These are phyloP conservation scores for Claviceps paspali DNA, from an alignment of 2,329 filamentous ascomycete genomes.

Conservation along the genomic window DNA sequence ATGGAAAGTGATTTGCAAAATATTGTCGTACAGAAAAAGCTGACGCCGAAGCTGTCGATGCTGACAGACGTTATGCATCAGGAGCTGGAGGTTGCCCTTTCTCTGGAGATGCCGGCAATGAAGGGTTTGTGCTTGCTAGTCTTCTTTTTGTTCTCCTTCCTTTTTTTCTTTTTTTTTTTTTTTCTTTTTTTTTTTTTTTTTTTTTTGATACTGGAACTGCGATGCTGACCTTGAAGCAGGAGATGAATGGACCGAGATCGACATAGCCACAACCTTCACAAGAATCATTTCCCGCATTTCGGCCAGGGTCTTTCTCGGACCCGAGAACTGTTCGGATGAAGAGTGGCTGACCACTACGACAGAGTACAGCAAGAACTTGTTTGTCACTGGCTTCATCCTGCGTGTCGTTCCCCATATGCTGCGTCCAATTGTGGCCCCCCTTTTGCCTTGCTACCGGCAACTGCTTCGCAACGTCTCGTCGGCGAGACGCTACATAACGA, in stretches of 20 bases:
- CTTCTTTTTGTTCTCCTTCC: too few species aligned
- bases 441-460: slow-evolving; percentile 3
- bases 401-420: slow-evolving; percentile 4
- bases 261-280: not conserved
- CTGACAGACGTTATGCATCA: not conserved
- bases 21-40: not conserved
- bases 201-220: too few species aligned
- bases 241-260: not conserved
- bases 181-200: too few species aligned
- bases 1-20: not conserved
- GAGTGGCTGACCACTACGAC: slow-evolving; percentile 14
- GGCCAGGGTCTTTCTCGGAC: slow-evolving; percentile 16
- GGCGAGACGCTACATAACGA: not conserved
- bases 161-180: too few species aligned
- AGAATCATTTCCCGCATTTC: slow-evolving; percentile 13
- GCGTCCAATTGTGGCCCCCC: slow-evolving; percentile 4
- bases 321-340: slow-evolving; percentile 13
- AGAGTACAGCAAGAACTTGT: slow-evolving; percentile 12
- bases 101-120: not conserved
- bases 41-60: not conserved
- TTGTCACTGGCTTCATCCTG: slow-evolving; percentile 5
- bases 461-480: not conserved
- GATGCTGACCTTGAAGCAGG: not conserved
- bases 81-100: not conserved
- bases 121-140: not conserved